A percentile compares a stretch with the other conserved stretches of the same genome.
phyloP scores from a whole-genome alignment of 129 eudicot species.

The Tanacetum coccineum region DNA sequence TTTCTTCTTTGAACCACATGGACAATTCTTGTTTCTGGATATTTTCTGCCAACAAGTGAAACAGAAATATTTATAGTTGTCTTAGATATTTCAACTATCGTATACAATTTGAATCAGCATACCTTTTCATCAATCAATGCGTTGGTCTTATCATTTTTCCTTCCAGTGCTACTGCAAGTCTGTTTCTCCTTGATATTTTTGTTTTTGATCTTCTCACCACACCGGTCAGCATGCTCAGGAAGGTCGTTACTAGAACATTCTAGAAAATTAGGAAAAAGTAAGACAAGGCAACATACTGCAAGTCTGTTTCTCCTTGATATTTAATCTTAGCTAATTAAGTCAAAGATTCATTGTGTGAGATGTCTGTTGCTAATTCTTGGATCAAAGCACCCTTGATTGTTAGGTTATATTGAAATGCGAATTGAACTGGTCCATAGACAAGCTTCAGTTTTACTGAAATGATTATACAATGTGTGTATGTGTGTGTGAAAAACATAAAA shows the following conservation, averaged over 20 bases:
- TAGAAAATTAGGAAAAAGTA: conserved; percentile 9
- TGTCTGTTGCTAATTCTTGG: no score
- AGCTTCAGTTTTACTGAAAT: no score
- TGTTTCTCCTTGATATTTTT: conserved; percentile 23
- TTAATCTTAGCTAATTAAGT: background rate
- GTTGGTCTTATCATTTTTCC: conserved; percentile 25
- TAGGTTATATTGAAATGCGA: no score
- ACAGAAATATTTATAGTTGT: background rate
- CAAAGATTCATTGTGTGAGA: no score
- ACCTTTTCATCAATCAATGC: conserved; percentile 61
- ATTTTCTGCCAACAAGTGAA: conserved; percentile 45
- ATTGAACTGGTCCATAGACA: no score
- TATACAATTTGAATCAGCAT: background rate
- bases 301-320: background rate
- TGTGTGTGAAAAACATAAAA: no score
- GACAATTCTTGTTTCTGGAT: conserved; percentile 78
- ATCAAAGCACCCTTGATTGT: no score
- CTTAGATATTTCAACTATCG: background rate
- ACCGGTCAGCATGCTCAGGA: conserved; percentile 27
- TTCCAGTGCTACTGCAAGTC: conserved; percentile 33
- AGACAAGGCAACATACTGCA: background rate
- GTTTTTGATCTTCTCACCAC: conserved; percentile 25
- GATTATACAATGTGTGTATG: no score
- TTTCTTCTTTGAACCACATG: conserved; percentile 93
- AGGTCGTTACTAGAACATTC: conserved; percentile 39